Evolutionary conservation across 768 basidiomycete species (phyloP).

Genomic region (Lactarius hatsudake): DNA sequence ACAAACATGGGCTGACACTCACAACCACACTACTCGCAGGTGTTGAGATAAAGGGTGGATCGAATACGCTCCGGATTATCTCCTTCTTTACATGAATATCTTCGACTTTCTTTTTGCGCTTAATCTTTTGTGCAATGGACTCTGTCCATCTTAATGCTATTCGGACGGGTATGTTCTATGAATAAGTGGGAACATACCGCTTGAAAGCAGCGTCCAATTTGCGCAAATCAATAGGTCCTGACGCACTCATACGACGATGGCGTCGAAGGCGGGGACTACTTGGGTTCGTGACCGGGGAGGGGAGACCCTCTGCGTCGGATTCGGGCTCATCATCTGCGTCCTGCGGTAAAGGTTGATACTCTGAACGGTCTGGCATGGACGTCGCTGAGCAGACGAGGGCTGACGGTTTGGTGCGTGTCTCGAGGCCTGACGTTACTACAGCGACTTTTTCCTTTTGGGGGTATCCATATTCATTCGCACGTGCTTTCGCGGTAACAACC

Average conservation of each 20-base stretch:
- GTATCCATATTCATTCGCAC: background rate
- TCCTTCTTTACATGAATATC: conserved; percentile 58
- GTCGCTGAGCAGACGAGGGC: conserved; percentile 34
- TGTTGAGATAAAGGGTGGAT: conserved; percentile 49
- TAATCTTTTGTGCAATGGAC: conserved; percentile 81
- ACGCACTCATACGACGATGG: conserved; percentile 39
- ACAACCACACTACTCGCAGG: conserved; percentile 39
- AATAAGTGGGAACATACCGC: conserved; percentile 42
- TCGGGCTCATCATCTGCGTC: conserved; percentile 39
- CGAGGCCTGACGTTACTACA: background rate
- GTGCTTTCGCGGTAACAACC: background rate
- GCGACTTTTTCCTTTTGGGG: background rate
- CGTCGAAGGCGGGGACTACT: conserved; percentile 19
- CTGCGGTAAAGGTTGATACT: conserved; percentile 49
- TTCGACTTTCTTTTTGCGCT: conserved; percentile 69
- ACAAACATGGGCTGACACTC: conserved; percentile 26
- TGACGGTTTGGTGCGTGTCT: conserved; percentile 2
- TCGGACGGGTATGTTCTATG: background rate
- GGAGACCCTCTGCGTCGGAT: conserved; percentile 31
- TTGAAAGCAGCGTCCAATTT: conserved; percentile 84
- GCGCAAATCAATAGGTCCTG: conserved; percentile 72
- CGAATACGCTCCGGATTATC: conserved; percentile 81
- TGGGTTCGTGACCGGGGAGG: conserved; percentile 31
- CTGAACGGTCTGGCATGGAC: conserved; percentile 44
- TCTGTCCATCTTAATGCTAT: conserved; percentile 66